These are phyloP conservation scores for Russula emetica DNA, from an alignment of 768 basidiomycete species.

Conservation along the genomic window DNA sequence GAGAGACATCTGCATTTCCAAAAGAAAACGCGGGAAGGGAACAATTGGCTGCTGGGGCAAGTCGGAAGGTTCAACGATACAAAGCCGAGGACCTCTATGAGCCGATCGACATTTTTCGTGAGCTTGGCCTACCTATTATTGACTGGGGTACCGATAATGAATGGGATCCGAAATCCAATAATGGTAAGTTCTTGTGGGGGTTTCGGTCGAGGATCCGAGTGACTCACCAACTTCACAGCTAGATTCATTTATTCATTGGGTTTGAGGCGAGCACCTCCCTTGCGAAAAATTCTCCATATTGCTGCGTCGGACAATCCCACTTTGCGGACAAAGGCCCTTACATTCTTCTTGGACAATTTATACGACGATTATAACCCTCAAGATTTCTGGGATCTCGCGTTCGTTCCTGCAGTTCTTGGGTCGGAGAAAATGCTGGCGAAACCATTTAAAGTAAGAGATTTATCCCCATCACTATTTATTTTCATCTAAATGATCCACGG, in stretches of 20 bases:
- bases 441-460: constrained; percentile 54
- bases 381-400: constrained; percentile 56
- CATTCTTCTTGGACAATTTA: constrained; percentile 79
- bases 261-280: constrained; percentile 60
- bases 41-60: constrained; percentile 28
- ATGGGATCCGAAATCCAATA: constrained; percentile 80
- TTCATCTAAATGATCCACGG: not conserved
- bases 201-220: not conserved
- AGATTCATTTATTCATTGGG: constrained; percentile 75
- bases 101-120: constrained; percentile 65
- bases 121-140: constrained; percentile 72
- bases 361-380: constrained; percentile 50
- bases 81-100: constrained; percentile 77
- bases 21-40: constrained; percentile 41
- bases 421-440: constrained; percentile 52
- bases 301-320: constrained; percentile 54
- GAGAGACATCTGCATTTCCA: constrained; percentile 70
- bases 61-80: constrained; percentile 35
- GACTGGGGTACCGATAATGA: constrained; percentile 79
- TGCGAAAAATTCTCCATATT: constrained; percentile 60
- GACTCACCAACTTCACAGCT: constrained; percentile 42
- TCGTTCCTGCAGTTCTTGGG: constrained; percentile 68
- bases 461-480: not conserved
- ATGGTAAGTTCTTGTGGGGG: constrained; percentile 50
- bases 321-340: constrained; percentile 59